Evolutionary conservation across 2,329 filamentous ascomycete species (phyloP), one percentile per base, ranked within the genome.

Genomic region (Talaromyces sp.): DNA sequence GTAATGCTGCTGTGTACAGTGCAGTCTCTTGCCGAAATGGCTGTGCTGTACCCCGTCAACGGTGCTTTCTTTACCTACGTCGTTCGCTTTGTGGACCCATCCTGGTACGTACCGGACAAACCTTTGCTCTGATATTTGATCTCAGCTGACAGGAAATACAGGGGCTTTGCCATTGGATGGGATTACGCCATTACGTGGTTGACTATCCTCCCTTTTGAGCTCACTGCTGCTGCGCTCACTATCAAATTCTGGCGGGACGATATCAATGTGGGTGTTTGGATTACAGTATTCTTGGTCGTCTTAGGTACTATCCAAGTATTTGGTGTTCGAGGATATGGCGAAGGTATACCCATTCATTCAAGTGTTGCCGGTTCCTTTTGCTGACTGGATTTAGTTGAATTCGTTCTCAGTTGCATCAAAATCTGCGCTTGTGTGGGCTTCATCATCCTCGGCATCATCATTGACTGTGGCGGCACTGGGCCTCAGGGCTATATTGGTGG

Each of bases 181-280:
- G 75, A 78, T 60, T 95, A 96, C 72, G 90, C 90, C 5, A 76
- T 96, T 66, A 89, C 92, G 75, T 96, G 92, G 92, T 82, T 95
- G 1, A 84, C 91, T 50, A 86, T 93, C 0, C 75, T 96, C 30
- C 92, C 92, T 0, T 82, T 96, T 54, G 92, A 96, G 73, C 87
- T 96, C 33, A 82, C 81, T 27, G 83, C 82, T 27, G 83, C 83
- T 4, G 78, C 79, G 59, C 76, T 83, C 59, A 85, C 83, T 2
- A 83, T 86, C 62, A 62, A 74, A 27, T 87, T 78, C 71, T 86
- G 84, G 84, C 65, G 65, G 36, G 70, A 75, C 0, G 78, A 80
- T 61, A 76, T 86, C 59, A 82, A 79, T 66, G 75, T 81, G 44
- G 83, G 78, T 8, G 78, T 85, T 54, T 87, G 83, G 82, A 81